A percentile compares a stretch with the other conserved stretches of the same genome.
These are phyloP conservation scores for Sphagnum contortum DNA, from an alignment of 225 moss, liverwort and hornwort species.

Conservation along the genomic window DNA sequence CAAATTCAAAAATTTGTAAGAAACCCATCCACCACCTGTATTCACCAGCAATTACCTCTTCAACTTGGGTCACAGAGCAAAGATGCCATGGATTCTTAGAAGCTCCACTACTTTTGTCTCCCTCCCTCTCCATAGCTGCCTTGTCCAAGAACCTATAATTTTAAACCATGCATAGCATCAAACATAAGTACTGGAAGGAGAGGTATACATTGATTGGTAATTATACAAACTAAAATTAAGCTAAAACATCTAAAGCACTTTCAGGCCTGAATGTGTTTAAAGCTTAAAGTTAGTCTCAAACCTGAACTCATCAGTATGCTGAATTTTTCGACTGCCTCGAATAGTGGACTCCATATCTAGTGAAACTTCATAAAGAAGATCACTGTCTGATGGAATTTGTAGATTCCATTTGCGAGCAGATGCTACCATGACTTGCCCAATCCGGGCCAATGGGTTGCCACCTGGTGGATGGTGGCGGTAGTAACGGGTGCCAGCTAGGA, in stretches of 20 bases:
- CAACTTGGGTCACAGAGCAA: constrained; percentile 24
- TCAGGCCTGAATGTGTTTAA: no score
- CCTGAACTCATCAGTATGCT: constrained; percentile 43
- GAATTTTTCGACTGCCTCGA: constrained; percentile 45
- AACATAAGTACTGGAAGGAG: background rate
- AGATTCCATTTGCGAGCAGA: constrained; percentile 26
- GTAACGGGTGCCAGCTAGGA: constrained; percentile 44
- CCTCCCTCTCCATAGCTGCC: constrained; percentile 6
- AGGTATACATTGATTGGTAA: background rate
- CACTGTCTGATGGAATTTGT: constrained; percentile 9
- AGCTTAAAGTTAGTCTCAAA: background rate
- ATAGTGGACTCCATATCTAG: constrained; percentile 29
- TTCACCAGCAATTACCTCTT: constrained; percentile 3
- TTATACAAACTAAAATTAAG: no score
- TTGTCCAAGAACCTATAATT: constrained; percentile 13
- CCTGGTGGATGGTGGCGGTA: constrained; percentile 58
- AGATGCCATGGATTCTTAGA: constrained; percentile 7
- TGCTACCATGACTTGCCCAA: constrained; percentile 42
- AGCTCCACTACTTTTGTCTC: constrained; percentile 2
- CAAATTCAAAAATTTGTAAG: no score
- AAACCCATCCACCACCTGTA: no score
- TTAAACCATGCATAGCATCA: background rate
- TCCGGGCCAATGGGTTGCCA: constrained; percentile 44
- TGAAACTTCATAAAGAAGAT: constrained; percentile 33
- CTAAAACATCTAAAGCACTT: no score